Conservation (phyloP, 2,329 filamentous ascomycete species). For the Allantophomopsis cytisporea region DNA sequence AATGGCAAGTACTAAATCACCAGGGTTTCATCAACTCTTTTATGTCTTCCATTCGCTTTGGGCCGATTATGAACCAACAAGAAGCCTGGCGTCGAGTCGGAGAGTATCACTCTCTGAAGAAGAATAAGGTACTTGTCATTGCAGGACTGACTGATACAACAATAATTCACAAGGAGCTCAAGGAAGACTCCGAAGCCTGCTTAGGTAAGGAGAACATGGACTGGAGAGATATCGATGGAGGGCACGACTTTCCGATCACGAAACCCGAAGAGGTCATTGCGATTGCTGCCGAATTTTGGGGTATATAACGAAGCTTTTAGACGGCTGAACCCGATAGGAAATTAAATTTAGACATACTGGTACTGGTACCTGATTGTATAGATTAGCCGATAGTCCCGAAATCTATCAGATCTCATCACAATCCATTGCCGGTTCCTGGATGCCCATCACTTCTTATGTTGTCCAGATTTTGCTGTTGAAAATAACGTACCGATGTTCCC, state of each 20-base stretch:
- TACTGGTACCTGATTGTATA: too few relatives aligned
- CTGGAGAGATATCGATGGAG: conserved; percentile 37
- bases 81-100: conserved; percentile 33
- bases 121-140: conserved; percentile 35
- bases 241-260: conserved; percentile 52
- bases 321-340: too few relatives aligned
- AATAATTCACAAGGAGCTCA: conserved; percentile 29
- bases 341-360: too few relatives aligned
- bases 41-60: conserved; percentile 40
- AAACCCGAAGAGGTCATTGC: conserved; percentile 28
- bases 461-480: too few relatives aligned
- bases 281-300: conserved; percentile 34
- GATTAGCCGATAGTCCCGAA: too few relatives aligned
- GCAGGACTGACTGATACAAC: conserved; percentile 32
- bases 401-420: too few relatives aligned
- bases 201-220: conserved; percentile 25
- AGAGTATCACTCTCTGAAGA: conserved; percentile 16
- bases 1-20: conserved; percentile 44
- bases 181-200: conserved; percentile 6
- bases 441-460: too few relatives aligned
- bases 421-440: too few relatives aligned
- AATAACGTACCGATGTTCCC: too few relatives aligned
- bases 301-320: too few relatives aligned
- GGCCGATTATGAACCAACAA: conserved; percentile 38
- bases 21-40: conserved; percentile 45